These are phyloP conservation scores for Agrostemma githago DNA, from an alignment of 148 eudicot species.

Conservation along the genomic window DNA sequence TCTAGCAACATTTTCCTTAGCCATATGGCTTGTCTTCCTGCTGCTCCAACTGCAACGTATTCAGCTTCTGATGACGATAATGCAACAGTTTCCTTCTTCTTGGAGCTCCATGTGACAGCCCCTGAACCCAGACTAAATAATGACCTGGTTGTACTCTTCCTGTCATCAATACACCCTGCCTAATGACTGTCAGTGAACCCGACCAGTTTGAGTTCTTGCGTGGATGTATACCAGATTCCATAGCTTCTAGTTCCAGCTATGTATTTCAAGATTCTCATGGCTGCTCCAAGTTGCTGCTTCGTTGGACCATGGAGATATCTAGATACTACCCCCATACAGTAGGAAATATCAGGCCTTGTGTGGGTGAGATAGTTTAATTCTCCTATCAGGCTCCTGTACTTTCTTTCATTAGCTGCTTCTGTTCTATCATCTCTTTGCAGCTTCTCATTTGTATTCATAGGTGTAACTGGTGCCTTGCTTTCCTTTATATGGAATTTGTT, in stretches of 20 bases:
- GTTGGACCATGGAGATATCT: neutral
- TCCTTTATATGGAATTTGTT: neutral
- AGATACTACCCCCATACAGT: neutral
- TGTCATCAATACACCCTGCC: too few species aligned
- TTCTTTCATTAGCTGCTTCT: neutral
- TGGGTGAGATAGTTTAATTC: neutral
- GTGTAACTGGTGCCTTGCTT: neutral
- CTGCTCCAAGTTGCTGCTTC: slow-evolving; percentile 2
- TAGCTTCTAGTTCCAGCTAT: neutral
- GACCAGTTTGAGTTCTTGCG: neutral
- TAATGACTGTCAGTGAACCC: neutral
- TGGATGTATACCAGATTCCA: slow-evolving; percentile 7
- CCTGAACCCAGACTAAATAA: too few species aligned
- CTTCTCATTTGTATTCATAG: slow-evolving; percentile 12
- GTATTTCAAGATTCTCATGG: neutral
- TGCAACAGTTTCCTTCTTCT: too few species aligned
- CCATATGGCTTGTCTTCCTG: neutral
- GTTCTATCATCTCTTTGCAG: neutral
- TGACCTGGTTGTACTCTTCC: too few species aligned
- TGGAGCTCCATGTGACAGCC: too few species aligned
- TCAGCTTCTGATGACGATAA: neutral
- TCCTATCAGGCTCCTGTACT: slow-evolving; percentile 2
- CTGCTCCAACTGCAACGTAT: neutral
- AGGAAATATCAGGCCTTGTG: slow-evolving; percentile 13
- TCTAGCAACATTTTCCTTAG: neutral